Evolutionary conservation across 352 stramenopile genomes (phyloP), one percentile per base, ranked within the genome.

Genomic region (Peronosclerospora sorghi): DNA sequence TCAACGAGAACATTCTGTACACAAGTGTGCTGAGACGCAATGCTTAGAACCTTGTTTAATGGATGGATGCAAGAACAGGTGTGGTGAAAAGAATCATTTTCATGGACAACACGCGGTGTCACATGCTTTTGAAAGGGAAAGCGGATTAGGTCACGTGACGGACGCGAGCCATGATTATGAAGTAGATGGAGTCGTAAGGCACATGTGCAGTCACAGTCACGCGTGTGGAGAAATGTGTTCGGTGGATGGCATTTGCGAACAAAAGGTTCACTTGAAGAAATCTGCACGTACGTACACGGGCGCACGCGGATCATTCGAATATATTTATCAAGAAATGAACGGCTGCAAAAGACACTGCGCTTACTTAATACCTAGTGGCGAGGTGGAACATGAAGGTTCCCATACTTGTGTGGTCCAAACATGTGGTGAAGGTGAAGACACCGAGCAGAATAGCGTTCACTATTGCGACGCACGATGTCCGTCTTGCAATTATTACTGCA

Each of bases 291-390:
- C 48, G 14, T 84, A 78, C 42, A 37, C 43, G 2, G 74, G 68
- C 7, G 52, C 35, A 9, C 64, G 66, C 5, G 59, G 62, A 1
- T 59, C 58, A 2, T 84, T 86, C 23, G 49, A 73, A 28, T 83
- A 82, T 41, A 66, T 66, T 12, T 69, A 59, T 10, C 62, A 86
- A 30, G 74, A 83, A 32, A 84, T 86, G 74, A 84, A 84, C 34
- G 72, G 69, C 6, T 52, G 41, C 8, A 73, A 74, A 17, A 80
- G 78, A 41, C 64, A 65, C 23, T 84, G 72, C 17, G 49, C 51
- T 0, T 41, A 35, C n/a, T 44, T 65, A 18, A 27, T 84, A 7
- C 34, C 29, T 14, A 42, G 52, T n/a, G 57, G 61, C 7, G 41
- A 74, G n/a, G 39, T 57, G 20, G 42, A 49, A 10, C 71, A 83